Evolutionary conservation across 2,329 filamentous ascomycete genomes (phyloP).

Genomic region (Nemania bipapillata): DNA sequence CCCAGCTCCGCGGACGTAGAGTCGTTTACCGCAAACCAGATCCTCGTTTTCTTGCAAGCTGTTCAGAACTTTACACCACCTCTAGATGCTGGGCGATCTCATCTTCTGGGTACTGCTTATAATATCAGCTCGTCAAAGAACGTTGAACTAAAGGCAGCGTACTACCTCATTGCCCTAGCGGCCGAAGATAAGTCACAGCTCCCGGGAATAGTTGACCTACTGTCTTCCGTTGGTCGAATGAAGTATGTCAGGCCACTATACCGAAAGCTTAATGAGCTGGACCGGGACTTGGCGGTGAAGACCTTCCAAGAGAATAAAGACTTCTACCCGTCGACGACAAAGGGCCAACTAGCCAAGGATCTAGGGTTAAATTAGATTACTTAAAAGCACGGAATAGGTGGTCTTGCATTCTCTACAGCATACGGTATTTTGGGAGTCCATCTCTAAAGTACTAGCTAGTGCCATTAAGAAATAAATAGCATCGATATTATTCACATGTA

Average conservation of each 20-base stretch:
- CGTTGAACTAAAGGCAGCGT: conserved; percentile 84
- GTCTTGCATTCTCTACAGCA: neutral
- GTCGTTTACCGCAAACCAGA: conserved; percentile 84
- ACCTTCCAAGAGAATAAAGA: conserved; percentile 89
- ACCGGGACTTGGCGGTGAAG: conserved; percentile 77
- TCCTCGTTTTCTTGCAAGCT: conserved; percentile 87
- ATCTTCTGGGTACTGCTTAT: conserved; percentile 79
- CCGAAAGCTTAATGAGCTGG: conserved; percentile 76
- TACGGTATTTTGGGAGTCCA: neutral
- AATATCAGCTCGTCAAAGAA: conserved; percentile 79
- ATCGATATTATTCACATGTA: too few relatives aligned
- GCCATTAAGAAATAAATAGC: neutral
- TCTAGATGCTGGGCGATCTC: conserved; percentile 72
- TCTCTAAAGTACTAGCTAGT: neutral
- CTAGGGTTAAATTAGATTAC: conserved; percentile 58
- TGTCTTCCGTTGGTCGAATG: conserved; percentile 90
- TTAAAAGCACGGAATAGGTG: neutral
- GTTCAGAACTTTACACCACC: conserved; percentile 74
- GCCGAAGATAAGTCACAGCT: conserved; percentile 77
- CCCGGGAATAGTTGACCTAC: conserved; percentile 74
- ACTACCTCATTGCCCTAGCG: conserved; percentile 80
- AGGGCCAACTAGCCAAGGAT: conserved; percentile 86
- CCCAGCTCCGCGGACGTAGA: conserved; percentile 76
- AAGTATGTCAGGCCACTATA: conserved; percentile 94
- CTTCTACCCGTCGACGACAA: conserved; percentile 96